These are phyloP conservation scores for Didymella lethalis DNA, from an alignment of 2,329 filamentous ascomycete species.

Conservation along the genomic window DNA sequence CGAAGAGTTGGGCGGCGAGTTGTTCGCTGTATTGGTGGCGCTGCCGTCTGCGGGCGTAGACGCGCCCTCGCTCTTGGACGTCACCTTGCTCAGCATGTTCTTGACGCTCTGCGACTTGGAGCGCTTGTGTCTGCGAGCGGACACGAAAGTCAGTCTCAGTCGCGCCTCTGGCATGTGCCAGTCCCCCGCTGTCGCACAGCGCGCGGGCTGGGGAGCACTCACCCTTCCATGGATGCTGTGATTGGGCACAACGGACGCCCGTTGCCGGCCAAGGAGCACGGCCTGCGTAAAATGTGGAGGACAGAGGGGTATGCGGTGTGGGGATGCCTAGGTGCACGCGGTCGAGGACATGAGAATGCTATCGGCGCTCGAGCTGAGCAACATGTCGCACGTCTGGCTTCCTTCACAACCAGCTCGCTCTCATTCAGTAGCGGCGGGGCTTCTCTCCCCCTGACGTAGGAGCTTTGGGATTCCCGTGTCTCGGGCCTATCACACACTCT, in stretches of 20 bases:
- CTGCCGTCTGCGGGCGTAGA: conserved; percentile 30
- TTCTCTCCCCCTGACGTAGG: conserved; percentile 15
- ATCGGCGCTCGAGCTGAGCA: conserved; percentile 1
- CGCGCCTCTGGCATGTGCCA: conserved; percentile 19
- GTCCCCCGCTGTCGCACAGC: conserved; percentile 18
- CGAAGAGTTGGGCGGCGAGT: conserved; percentile 32
- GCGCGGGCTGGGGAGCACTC: conserved; percentile 31
- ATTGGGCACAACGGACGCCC: conserved; percentile 26
- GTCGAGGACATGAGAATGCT: background rate
- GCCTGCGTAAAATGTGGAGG: conserved; percentile 18
- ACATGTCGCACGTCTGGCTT: conserved; percentile 11
- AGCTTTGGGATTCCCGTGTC: conserved; percentile 15
- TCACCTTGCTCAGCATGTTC: conserved; percentile 48
- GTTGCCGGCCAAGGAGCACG: conserved; percentile 25
- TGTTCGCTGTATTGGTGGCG: conserved; percentile 19
- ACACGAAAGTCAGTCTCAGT: conserved; percentile 6
- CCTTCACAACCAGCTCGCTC: conserved; percentile 11
- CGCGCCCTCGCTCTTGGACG: conserved; percentile 45
- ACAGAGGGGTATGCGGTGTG: conserved; percentile 4
- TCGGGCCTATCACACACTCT: conserved; percentile 11
- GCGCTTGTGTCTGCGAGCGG: conserved; percentile 52
- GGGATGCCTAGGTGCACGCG: conserved; percentile 6
- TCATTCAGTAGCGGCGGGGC: conserved; percentile 20
- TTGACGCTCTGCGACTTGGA: conserved; percentile 52
- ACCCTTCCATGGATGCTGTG: conserved; percentile 44